Conservation (phyloP, 108 stramenopile genomes). For the Mediolabrus comicus region DNA sequence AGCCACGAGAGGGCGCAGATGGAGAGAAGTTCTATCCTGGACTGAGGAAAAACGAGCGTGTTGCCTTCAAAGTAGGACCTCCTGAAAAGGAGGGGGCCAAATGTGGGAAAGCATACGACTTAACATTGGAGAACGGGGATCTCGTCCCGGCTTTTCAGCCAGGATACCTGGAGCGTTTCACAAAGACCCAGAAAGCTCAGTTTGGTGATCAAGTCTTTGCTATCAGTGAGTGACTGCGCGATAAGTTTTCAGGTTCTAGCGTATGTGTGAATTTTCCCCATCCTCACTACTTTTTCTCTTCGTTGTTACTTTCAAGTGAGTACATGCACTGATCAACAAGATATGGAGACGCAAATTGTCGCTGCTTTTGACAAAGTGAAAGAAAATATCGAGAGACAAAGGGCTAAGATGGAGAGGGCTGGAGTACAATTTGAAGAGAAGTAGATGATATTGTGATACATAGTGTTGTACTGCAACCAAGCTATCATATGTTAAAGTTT, state of each 20-base stretch:
- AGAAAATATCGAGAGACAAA: constrained; percentile 6
- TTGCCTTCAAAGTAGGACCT: constrained; percentile 20
- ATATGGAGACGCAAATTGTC: constrained; percentile 31
- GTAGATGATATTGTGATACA: not conserved
- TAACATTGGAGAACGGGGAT: constrained; percentile 17
- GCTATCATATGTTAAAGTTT: no score
- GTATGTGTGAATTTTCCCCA: not conserved
- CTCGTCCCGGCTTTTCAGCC: constrained; percentile 2
- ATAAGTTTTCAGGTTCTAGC: no score
- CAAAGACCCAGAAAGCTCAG: constrained; percentile 4
- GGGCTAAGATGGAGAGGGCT: constrained; percentile 12
- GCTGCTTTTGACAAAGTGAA: constrained; percentile 17
- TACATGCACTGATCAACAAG: constrained; percentile 17
- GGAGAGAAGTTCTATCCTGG: not conserved
- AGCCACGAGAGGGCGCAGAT: not conserved
- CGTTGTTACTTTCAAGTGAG: constrained; percentile 4
- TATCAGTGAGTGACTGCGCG: constrained; percentile 12
- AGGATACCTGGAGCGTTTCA: constrained; percentile 5
- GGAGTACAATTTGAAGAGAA: not conserved
- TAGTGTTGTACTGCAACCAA: no score
- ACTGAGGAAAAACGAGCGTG: constrained; percentile 2
- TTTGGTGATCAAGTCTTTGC: constrained; percentile 19
- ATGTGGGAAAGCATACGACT: constrained; percentile 14
- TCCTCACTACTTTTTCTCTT: not conserved
- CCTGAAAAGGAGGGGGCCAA: constrained; percentile 5